Evolutionary conservation across 2,329 filamentous ascomycete species (phyloP).

Genomic region (Trichoderma sp.): DNA sequence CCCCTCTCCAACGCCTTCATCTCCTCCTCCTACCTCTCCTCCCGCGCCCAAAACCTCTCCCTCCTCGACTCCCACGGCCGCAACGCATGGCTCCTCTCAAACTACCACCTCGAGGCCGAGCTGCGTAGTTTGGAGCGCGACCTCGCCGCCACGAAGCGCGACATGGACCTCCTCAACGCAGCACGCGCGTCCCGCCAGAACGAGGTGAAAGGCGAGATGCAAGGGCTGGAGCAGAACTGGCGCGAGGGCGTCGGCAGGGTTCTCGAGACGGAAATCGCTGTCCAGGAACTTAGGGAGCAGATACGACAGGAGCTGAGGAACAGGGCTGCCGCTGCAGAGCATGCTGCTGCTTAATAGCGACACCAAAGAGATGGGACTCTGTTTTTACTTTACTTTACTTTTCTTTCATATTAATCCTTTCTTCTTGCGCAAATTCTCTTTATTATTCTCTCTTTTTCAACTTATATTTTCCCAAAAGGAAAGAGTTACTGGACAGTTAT

Average conservation of each 20-base stretch:
- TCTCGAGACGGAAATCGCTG: constrained; percentile 84
- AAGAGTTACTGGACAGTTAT: neutral
- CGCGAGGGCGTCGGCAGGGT: constrained; percentile 74
- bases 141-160: constrained; percentile 64
- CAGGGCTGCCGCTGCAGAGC: constrained; percentile 20
- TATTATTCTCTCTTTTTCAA: neutral
- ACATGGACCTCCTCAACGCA: constrained; percentile 73
- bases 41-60: constrained; percentile 59
- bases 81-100: constrained; percentile 88
- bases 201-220: constrained; percentile 70
- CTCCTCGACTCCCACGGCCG: constrained; percentile 82
- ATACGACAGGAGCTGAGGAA: constrained; percentile 63
- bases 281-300: constrained; percentile 68
- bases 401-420: too few species aligned
- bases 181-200: constrained; percentile 70
- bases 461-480: neutral
- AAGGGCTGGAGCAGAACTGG: constrained; percentile 76
- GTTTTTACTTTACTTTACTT: neutral
- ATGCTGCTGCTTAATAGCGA: neutral
- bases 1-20: constrained; percentile 59
- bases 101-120: constrained; percentile 75
- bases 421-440: neutral
- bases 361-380: too few species aligned
- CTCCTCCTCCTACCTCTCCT: constrained; percentile 52
- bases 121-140: constrained; percentile 68